Evolutionary conservation across 306 rosid species (phyloP), one percentile per base, ranked within the genome.

Genomic region (Abrus pulchellus): DNA sequence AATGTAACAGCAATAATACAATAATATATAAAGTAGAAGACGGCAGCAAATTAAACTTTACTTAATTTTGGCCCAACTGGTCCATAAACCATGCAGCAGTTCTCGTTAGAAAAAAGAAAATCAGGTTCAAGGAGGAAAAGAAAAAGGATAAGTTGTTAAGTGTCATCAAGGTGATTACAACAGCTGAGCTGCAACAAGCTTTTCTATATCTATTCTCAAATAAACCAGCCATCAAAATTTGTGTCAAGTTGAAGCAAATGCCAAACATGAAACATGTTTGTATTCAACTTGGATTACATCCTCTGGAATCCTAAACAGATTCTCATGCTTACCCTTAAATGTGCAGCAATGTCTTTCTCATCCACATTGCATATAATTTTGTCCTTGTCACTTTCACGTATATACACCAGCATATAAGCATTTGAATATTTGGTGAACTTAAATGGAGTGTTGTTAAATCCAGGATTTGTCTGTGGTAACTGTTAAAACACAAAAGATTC

Each of bases 271-370:
- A 79, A 49, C 30, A 38, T 1, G 20, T 60, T 28, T 30, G 59
- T 20, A 68, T 69, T 55, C 45, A 30, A 78, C 73, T 53, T 68
- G 73, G 68, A 47, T 53, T 13, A 29, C 32, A 68, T 69, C 56
- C 48, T 28, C 32, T 11, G 1, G 30, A 38, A 48, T 65, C 44
- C 30, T 49, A 68, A 33, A 57, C 50, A 73, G 20, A 36, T 36
- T 36, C 2, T 36, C 3, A 84, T 66, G 63, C 93, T 88, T 83
- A 94, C 98, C 94, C 98, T 86, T 67, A 94, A 92, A 86, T 94
- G 98, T 75, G 93, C 97, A 34, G 98, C 98, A 61, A 94, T 94
- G 87, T 94, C 98, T 87, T 90, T 92, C 91, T 94, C 98, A 74
- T 92, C 98, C 67, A 92, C 98, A 67, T 88, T 91, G 85, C 98